phyloP scores from a whole-genome alignment of 2,329 filamentous ascomycete genomes.

The Claviceps monticola region DNA sequence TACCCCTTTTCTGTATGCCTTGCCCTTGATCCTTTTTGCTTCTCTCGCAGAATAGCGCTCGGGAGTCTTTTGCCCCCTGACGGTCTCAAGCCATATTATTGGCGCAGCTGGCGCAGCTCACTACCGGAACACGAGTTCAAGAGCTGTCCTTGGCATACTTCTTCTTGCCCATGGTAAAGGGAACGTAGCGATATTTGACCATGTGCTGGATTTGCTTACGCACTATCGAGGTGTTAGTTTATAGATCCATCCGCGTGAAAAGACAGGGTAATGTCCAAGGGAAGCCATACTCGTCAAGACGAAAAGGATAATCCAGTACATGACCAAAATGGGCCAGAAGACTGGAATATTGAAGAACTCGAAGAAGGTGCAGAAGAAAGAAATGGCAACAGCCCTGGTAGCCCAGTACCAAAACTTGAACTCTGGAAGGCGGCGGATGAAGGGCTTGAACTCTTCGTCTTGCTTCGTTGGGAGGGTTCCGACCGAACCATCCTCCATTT shows the following conservation, averaged over 20 bases:
- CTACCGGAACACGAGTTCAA: slow-evolving; percentile 10
- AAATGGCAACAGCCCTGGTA: slow-evolving; percentile 71
- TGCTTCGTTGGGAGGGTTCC: slow-evolving; percentile 81
- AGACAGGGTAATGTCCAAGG: background rate
- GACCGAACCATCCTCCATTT: slow-evolving; percentile 84
- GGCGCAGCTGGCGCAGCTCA: background rate
- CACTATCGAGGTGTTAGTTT: slow-evolving; percentile 43
- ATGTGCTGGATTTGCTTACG: slow-evolving; percentile 99
- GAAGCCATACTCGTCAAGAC: slow-evolving; percentile 71
- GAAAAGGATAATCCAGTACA: slow-evolving; percentile 98
- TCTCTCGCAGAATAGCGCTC: background rate
- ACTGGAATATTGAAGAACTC: slow-evolving; percentile 91
- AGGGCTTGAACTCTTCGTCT: slow-evolving; percentile 95
- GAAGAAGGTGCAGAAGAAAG: slow-evolving; percentile 84
- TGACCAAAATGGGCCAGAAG: slow-evolving; percentile 96
- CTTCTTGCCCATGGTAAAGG: slow-evolving; percentile 83
- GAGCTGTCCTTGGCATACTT: slow-evolving; percentile 56
- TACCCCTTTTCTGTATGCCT: background rate
- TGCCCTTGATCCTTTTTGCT: background rate
- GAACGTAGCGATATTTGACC: slow-evolving; percentile 99
- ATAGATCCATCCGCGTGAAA: background rate
- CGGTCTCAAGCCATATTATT: background rate
- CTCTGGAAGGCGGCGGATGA: slow-evolving; percentile 88
- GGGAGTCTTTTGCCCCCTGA: background rate
- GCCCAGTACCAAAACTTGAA: slow-evolving; percentile 99